These are phyloP conservation scores for Arthrobotrys pseudoclavata DNA, from an alignment of 2,329 filamentous ascomycete genomes.

Conservation along the genomic window DNA sequence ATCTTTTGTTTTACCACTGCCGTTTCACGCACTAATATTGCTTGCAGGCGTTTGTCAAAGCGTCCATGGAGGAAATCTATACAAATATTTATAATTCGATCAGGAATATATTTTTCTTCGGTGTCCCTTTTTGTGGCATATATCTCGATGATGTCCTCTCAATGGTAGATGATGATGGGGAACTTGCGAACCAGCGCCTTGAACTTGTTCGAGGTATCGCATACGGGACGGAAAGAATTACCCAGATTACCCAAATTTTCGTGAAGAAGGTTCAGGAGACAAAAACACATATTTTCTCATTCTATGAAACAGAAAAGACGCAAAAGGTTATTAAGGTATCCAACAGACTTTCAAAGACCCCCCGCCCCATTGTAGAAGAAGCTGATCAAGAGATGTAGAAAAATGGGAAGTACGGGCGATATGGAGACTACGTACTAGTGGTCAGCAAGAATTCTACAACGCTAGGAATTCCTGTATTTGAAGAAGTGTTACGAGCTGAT, in stretches of 20 bases:
- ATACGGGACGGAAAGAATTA: neutral
- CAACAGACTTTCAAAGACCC: neutral
- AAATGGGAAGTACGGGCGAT: neutral
- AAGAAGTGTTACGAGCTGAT: neutral
- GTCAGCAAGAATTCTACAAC: neutral
- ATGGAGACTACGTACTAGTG: neutral
- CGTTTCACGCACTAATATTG: no score
- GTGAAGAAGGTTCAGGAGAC: neutral
- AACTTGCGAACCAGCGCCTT: neutral
- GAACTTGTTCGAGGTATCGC: neutral
- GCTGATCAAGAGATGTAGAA: neutral
- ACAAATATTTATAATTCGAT: neutral
- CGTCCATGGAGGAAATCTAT: neutral
- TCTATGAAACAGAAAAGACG: neutral
- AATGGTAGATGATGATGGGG: neutral
- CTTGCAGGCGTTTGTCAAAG: neutral
- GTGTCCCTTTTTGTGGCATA: conserved; percentile 6
- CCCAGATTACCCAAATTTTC: neutral
- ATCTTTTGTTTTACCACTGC: neutral
- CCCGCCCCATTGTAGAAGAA: no score
- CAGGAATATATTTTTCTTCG: neutral
- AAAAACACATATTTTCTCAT: neutral
- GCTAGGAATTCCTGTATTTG: neutral
- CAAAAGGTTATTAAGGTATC: neutral
- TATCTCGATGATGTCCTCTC: neutral